phyloP scores from a whole-genome alignment of 441 rosid genomes.

The Daphne laureola region DNA sequence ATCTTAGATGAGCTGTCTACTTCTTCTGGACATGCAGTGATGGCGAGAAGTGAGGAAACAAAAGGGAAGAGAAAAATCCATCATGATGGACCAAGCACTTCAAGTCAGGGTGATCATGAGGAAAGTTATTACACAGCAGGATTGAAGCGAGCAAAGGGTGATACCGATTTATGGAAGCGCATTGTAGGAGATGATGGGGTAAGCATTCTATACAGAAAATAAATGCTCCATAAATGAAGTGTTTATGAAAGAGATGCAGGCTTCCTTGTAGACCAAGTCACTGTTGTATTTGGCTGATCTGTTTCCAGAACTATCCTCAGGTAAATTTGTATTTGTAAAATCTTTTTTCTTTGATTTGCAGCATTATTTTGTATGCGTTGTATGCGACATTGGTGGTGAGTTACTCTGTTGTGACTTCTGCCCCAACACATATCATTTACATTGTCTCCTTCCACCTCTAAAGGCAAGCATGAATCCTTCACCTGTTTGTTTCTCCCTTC shows the following conservation, averaged over 20 bases:
- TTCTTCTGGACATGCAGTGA: not conserved
- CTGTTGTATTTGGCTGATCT: not conserved
- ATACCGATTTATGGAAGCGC: not conserved
- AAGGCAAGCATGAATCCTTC: slow-evolving; percentile 13
- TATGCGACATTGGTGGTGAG: slow-evolving; percentile 28
- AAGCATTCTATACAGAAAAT: not conserved
- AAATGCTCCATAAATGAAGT: too few species aligned
- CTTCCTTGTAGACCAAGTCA: not conserved
- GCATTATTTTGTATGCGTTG: slow-evolving; percentile 27
- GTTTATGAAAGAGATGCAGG: not conserved
- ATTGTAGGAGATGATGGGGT: slow-evolving; percentile 15
- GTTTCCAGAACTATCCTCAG: not conserved
- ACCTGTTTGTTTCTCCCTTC: not conserved
- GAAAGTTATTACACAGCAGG: not conserved
- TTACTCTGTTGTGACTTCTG: slow-evolving; percentile 32
- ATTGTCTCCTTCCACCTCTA: slow-evolving; percentile 30
- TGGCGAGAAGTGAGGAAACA: not conserved
- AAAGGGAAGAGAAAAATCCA: not conserved
- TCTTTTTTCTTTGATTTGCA: slow-evolving; percentile 10
- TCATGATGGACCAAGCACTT: too few species aligned
- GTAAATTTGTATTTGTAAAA: not conserved
- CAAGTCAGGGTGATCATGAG: not conserved
- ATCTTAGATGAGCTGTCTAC: not conserved
- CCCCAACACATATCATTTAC: slow-evolving; percentile 28
- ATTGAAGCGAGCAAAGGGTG: not conserved